Evolutionary conservation across 2,329 filamentous ascomycete genomes (phyloP), one percentile per base, ranked within the genome.

Genomic region (Ceratocystis papillata): DNA sequence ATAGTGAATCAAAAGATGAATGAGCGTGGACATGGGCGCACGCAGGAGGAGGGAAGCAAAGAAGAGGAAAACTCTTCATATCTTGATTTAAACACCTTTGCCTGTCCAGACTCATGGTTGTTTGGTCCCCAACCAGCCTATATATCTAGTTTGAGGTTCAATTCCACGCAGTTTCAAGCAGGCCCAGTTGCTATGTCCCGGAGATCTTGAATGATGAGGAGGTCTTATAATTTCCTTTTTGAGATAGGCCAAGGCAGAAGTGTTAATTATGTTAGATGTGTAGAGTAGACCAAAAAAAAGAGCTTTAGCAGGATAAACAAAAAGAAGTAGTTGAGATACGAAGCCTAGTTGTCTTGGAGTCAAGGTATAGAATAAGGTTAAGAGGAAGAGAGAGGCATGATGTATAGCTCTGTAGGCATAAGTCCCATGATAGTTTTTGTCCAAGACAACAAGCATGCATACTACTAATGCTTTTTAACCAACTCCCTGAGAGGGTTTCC

Each of bases 61-160:
- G n/a, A 59, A 10, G 17, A 59, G 20, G n/a, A 37, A 37, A 37
- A 59, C 12, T 37, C 55, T n/a, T n/a, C 15, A n/a, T 15, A 33
- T n/a, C 5, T 8, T 20, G 22, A 4, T 15, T 59, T 59, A 59
- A 59, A 59, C 37, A 59, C 17, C 37, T 41, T 41, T 41, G n/a
- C 15, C 55, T 5, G 33, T 7, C 15, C 28, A 33, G 30, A 33
- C 17, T 41, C 37, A 41, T 41, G 37, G 37, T 41, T 41, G 37
- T 41, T 41, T 41, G 25, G 55, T 59, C 55, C 28, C 55, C 55
- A 17, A 59, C 55, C 55, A 17, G n/a, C 12, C 55, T 59, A n/a
- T 37, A n/a, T 28, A 55, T 28, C 37, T 15, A 41, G 10, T 41
- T 41, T 41, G 37, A 41, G 37, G 12, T 41, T 4, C 37, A 41